A percentile compares a stretch with the other conserved stretches of the same genome.
Conservation (phyloP, 2,329 filamentous ascomycete species). For the Alternaria triticimaculans region DNA sequence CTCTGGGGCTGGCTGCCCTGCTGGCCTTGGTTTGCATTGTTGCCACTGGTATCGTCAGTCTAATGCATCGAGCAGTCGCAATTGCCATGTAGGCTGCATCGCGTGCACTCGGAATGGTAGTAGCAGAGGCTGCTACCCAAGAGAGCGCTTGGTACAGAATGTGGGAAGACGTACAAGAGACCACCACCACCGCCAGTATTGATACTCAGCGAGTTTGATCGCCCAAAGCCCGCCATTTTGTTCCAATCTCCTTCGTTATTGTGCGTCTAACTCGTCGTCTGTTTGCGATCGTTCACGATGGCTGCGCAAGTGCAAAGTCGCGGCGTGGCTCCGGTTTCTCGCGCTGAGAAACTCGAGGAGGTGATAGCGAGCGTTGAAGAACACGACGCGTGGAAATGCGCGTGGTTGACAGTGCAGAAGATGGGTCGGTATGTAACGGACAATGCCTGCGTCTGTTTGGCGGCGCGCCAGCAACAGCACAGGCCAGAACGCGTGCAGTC, state of each 20-base stretch:
- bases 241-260: background rate
- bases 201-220: slow-evolving; percentile 60
- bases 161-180: slow-evolving; percentile 53
- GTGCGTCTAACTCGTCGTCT: background rate
- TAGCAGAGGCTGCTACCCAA: background rate
- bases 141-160: background rate
- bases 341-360: background rate
- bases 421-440: slow-evolving; percentile 1
- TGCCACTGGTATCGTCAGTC: slow-evolving; percentile 40
- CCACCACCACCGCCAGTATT: slow-evolving; percentile 57
- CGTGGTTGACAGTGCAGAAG: background rate
- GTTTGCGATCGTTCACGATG: background rate
- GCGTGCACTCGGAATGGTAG: background rate
- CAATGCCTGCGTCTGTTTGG: slow-evolving; percentile 7
- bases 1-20: slow-evolving; percentile 37
- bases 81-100: background rate
- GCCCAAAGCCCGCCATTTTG: slow-evolving; percentile 53
- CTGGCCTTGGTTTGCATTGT: slow-evolving; percentile 36
- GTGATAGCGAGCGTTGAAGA: background rate
- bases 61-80: background rate
- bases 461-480: slow-evolving; percentile 18
- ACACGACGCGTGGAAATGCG: background rate
- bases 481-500: slow-evolving; percentile 26
- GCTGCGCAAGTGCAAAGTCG: background rate
- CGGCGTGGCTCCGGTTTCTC: background rate